Percentiles rank a stretch among this genome's conserved stretches.
phyloP scores from a whole-genome alignment of 2,329 filamentous ascomycete genomes.

The Trichophaea hybrida region DNA sequence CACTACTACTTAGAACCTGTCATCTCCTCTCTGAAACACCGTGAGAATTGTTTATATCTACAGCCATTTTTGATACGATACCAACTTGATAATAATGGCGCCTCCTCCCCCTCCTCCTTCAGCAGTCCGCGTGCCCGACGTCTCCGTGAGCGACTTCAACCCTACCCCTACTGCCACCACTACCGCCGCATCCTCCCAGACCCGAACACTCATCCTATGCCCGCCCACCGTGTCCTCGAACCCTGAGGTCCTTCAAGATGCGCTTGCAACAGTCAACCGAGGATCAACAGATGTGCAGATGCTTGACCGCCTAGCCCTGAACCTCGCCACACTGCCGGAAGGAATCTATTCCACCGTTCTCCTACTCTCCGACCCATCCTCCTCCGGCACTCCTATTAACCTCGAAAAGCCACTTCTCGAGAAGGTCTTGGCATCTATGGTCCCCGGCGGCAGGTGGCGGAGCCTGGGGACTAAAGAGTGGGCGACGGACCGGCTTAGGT shows the following conservation, averaged over 20 bases:
- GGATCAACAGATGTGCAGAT: constrained; percentile 79
- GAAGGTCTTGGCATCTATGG: constrained; percentile 52
- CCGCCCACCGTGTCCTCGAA: constrained; percentile 81
- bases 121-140: not conserved
- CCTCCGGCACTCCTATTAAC: constrained; percentile 31
- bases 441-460: constrained; percentile 50
- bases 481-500: constrained; percentile 51
- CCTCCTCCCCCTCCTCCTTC: not conserved
- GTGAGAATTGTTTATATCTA: not conserved
- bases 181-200: constrained; percentile 22
- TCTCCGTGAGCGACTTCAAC: constrained; percentile 34
- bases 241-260: constrained; percentile 56
- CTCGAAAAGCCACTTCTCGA: constrained; percentile 21
- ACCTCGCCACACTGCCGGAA: constrained; percentile 60
- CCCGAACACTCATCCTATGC: constrained; percentile 66
- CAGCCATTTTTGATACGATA: not conserved
- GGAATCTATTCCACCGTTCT: constrained; percentile 73
- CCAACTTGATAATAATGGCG: not conserved
- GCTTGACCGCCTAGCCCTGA: constrained; percentile 80
- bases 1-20: not conserved
- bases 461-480: constrained; percentile 41
- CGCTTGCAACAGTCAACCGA: constrained; percentile 62
- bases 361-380: constrained; percentile 58
- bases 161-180: constrained; percentile 9
- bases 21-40: not conserved